Conservation (phyloP, 2,329 filamentous ascomycete species). For the Dothistroma pini region DNA sequence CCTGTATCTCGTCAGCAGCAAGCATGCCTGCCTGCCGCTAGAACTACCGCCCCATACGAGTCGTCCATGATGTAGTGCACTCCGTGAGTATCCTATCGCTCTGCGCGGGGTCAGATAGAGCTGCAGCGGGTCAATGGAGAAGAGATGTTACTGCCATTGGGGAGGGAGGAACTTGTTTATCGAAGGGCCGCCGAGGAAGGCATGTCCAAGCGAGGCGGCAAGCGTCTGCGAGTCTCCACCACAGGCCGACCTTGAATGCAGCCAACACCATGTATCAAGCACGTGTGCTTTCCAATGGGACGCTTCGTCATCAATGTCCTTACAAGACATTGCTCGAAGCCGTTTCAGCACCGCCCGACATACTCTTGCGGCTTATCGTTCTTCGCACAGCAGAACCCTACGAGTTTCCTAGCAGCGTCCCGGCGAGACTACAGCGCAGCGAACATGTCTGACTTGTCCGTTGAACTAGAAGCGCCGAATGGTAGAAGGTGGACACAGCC, state of each 20-base stretch:
- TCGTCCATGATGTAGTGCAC: neutral
- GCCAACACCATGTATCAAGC: neutral
- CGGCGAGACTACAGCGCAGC: neutral
- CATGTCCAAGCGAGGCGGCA: neutral
- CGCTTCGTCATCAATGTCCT: neutral
- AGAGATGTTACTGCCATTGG: neutral
- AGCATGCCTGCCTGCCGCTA: neutral
- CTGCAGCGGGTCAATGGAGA: neutral
- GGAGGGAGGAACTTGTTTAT: no score
- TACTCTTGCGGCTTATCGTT: neutral
- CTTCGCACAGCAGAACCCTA: neutral
- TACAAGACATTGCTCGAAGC: neutral
- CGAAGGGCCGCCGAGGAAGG: no score
- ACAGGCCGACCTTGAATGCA: neutral
- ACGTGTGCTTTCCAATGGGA: neutral
- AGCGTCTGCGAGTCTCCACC: neutral
- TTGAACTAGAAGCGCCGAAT: constrained; percentile 19
- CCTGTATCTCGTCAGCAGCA: neutral
- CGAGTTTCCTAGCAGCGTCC: neutral
- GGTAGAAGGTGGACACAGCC: constrained; percentile 18
- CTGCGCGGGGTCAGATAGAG: neutral
- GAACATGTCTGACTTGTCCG: neutral
- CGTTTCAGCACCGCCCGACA: neutral
- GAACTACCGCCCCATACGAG: neutral
- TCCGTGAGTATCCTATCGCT: neutral